Evolutionary conservation across 2,329 filamentous ascomycete genomes (phyloP).

Genomic region (Emmonsiellopsis sp.): DNA sequence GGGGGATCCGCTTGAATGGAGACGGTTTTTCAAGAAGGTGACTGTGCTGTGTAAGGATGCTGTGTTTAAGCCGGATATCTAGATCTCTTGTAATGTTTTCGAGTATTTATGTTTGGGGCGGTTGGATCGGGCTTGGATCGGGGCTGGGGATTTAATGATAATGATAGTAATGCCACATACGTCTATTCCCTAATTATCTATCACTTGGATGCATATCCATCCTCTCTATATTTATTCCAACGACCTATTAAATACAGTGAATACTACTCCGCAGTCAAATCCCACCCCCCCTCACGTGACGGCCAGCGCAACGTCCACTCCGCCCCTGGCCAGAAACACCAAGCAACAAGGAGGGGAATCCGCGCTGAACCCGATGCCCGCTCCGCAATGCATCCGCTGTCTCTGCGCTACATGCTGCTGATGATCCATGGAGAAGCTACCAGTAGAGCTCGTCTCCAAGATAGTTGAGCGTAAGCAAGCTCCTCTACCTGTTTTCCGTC

Average conservation of each 20-base stretch:
- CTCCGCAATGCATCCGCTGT: conserved; percentile 8
- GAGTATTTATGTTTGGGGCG: not conserved
- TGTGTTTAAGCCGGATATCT: conserved; percentile 53
- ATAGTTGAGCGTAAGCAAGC: conserved; percentile 49
- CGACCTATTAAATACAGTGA: too few relatives aligned
- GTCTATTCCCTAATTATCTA: too few relatives aligned
- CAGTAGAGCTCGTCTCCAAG: conserved; percentile 55
- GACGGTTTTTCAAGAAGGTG: conserved; percentile 94
- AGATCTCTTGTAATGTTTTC: conserved; percentile 1
- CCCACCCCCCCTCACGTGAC: not conserved
- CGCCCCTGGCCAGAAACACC: not conserved
- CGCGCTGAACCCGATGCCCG: not conserved
- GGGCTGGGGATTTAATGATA: too few relatives aligned
- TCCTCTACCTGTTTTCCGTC: not conserved
- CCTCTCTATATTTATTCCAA: too few relatives aligned
- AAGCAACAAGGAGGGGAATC: not conserved
- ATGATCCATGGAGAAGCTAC: conserved; percentile 44
- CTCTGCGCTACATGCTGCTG: conserved; percentile 12
- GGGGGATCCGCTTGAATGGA: conserved; percentile 93
- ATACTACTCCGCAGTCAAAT: too few relatives aligned
- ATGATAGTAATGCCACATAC: too few relatives aligned
- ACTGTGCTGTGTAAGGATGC: conserved; percentile 78
- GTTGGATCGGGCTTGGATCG: too few relatives aligned
- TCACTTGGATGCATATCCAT: too few relatives aligned
- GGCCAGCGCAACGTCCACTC: not conserved